A percentile compares a stretch with the other conserved stretches of the same genome.
Evolutionary conservation across 78 protist species (phyloP).

Genomic region (Emiliania huxleyi): DNA sequence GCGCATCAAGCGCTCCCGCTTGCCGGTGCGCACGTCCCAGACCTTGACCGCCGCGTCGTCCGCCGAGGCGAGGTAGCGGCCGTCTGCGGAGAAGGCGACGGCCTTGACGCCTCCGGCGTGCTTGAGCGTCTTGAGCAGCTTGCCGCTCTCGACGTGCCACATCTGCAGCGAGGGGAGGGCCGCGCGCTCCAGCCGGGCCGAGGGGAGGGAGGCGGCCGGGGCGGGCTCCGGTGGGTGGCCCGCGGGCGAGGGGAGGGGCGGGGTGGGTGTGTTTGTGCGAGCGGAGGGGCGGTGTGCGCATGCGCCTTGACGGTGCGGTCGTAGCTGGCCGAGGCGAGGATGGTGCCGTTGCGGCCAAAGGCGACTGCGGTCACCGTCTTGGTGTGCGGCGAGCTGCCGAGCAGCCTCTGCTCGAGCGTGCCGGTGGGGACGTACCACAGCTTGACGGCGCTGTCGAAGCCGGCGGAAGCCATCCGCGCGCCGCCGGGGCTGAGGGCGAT

Average conservation of each 20-base stretch:
- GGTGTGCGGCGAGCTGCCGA: not conserved
- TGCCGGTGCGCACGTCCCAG: not conserved
- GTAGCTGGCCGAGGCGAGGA: not conserved
- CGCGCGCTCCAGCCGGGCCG: no score
- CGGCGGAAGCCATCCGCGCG: not conserved
- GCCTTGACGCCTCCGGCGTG: not conserved
- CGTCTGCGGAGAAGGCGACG: not conserved
- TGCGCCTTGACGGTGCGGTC: not conserved
- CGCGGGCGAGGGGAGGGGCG: no score
- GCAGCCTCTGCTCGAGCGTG: not conserved
- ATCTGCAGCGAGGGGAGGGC: no score
- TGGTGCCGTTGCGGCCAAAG: not conserved
- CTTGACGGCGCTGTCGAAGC: not conserved
- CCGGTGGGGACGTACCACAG: not conserved
- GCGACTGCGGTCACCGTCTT: not conserved
- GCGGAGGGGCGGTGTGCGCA: no score
- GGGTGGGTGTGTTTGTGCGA: no score
- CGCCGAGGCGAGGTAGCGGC: not conserved
- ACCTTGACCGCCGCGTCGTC: not conserved
- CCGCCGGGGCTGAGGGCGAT: not conserved
- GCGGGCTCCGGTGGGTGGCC: no score
- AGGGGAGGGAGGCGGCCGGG: no score
- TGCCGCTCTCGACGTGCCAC: not conserved
- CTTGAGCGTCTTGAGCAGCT: not conserved
- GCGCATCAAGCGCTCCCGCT: not conserved